Base-by-base conservation (phyloP, 2,329 filamentous ascomycete species). In the Rhynchosporium agropyri region DNA sequence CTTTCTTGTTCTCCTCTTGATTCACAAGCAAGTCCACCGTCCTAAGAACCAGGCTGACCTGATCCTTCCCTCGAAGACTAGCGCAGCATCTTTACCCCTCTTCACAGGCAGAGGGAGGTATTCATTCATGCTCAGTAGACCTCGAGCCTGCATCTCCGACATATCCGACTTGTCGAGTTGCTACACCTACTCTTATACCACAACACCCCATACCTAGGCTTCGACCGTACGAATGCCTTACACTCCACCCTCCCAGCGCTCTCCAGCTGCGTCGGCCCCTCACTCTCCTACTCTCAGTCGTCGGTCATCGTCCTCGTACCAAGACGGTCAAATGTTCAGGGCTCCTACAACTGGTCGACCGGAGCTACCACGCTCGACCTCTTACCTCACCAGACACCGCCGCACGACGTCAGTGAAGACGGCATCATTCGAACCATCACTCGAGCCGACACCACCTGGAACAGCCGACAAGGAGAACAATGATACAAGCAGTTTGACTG, bases 221-320 rank as follows among this genome's bases (percentile, higher is more conserved):
- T 63, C 63, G 60, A 65, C 65, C 74, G 75, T 73, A 75, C 77
- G 83, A 80, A 95, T 95, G 91, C 91, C 91, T 86, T 95, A 95
- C 81, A 95, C 91, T 77, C 90, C 91, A 65, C 91, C 91, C 67
- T 85, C 88, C 71, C 84, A 85, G 74, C 79, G 82, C 74, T 88
- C 86, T 65, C 85, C 86, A 73, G 80, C 85, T 70, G 80, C 83
- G 65, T 87, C 86, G 71, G 79, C 80, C 64, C 78, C 83, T 58
- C 73, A 80, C 28, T 87, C 86, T 58, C 85, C 85, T 12, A 78
- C 80, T 69, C 74, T 76, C 67, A 87, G 84, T 73, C 83, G 86
- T 67, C 81, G 85, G 65, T 79, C 84, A 15, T 88, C 61, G 28
- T 54, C 48, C n/a, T 61, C 86, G 15, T 77, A 85, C 63, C 80